phyloP scores from a whole-genome alignment of 2,329 filamentous ascomycete species.

The Stagonosporopsis vannaccii region DNA sequence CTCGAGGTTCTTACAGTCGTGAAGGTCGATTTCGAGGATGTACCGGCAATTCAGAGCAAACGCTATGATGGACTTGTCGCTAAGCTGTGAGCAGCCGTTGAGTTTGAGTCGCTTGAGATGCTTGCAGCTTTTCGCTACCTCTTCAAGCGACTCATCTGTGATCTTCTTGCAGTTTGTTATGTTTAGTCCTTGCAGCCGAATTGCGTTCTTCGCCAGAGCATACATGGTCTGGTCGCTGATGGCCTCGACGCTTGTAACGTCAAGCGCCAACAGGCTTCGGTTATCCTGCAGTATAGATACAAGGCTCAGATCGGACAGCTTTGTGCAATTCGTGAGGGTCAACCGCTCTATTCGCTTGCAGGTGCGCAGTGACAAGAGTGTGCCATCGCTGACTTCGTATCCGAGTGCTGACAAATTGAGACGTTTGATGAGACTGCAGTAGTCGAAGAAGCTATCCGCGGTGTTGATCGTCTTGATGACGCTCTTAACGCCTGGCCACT shows the following conservation, averaged over 20 bases:
- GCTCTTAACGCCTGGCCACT: conserved; percentile 79
- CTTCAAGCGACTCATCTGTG: conserved; percentile 83
- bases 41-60: conserved; percentile 90
- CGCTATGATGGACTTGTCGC: conserved; percentile 80
- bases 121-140: conserved; percentile 80
- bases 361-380: conserved; percentile 77
- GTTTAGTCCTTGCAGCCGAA: conserved; percentile 88
- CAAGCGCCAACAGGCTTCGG: conserved; percentile 81
- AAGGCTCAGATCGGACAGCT: conserved; percentile 83
- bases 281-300: conserved; percentile 81
- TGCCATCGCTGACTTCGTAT: conserved; percentile 84
- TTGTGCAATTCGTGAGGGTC: conserved; percentile 87
- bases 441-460: conserved; percentile 81
- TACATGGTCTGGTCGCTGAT: conserved; percentile 84
- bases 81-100: conserved; percentile 87
- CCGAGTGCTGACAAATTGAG: conserved; percentile 86
- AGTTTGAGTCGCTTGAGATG: conserved; percentile 94
- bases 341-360: conserved; percentile 93
- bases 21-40: conserved; percentile 94
- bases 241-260: conserved; percentile 81
- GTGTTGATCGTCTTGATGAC: conserved; percentile 81
- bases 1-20: conserved; percentile 81
- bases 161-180: conserved; percentile 85
- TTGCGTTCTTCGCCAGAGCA: conserved; percentile 81
- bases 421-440: conserved; percentile 88